phyloP scores from a whole-genome alignment of 768 basidiomycete genomes.

The Mycena indigotica region DNA sequence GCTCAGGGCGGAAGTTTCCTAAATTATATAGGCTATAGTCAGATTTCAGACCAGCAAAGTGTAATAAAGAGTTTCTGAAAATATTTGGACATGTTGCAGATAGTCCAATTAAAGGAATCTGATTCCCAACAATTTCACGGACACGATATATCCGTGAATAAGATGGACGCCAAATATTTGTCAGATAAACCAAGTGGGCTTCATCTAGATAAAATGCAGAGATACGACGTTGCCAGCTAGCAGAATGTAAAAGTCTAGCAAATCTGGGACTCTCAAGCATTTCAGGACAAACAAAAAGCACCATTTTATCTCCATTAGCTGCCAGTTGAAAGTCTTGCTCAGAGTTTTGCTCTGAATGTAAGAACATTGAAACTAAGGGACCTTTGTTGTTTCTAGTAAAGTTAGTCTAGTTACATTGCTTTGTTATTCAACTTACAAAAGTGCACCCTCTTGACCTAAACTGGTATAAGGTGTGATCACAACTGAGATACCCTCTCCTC shows the following conservation, averaged over 20 bases:
- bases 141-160: conserved; percentile 18
- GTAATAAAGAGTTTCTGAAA: conserved; percentile 17
- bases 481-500: conserved; percentile 22
- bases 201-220: conserved; percentile 29
- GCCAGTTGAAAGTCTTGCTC: conserved; percentile 8
- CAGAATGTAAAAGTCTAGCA: conserved; percentile 21
- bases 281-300: conserved; percentile 28
- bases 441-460: conserved; percentile 25
- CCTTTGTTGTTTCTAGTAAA: conserved; percentile 4
- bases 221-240: conserved; percentile 18
- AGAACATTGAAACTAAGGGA: conserved; percentile 2
- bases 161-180: conserved; percentile 14
- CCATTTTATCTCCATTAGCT: conserved; percentile 12
- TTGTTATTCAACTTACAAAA: conserved; percentile 9
- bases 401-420: background rate
- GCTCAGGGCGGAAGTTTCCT: conserved; percentile 26
- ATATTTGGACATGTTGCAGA: conserved; percentile 23
- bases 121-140: conserved; percentile 12
- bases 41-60: conserved; percentile 9
- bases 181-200: conserved; percentile 23
- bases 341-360: conserved; percentile 18
- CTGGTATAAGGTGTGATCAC: conserved; percentile 29
- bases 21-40: conserved; percentile 23
- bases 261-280: conserved; percentile 30
- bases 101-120: conserved; percentile 16